phyloP scores from a whole-genome alignment of 176 grass and related monocot genomes.

The Musa beccarii region DNA sequence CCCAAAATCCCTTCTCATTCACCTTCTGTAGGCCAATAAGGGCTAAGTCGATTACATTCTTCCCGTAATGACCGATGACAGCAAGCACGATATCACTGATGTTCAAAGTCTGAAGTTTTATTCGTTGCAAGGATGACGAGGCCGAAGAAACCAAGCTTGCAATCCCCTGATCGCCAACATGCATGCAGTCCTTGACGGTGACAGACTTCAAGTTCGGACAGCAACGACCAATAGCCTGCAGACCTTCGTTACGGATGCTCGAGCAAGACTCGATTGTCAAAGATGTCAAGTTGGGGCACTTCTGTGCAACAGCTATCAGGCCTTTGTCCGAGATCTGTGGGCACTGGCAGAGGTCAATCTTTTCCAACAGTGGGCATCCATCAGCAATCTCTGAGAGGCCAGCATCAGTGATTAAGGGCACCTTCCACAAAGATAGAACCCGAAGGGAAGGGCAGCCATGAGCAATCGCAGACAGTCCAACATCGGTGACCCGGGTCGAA shows the following conservation, averaged over 20 bases:
- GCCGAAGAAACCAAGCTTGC: slow-evolving; percentile 52
- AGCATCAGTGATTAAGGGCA: slow-evolving; percentile 48
- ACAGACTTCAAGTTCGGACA: slow-evolving; percentile 60
- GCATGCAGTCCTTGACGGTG: slow-evolving; percentile 63
- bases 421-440: slow-evolving; percentile 55
- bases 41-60: slow-evolving; percentile 50
- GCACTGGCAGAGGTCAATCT: slow-evolving; percentile 58
- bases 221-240: slow-evolving; percentile 47
- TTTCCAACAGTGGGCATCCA: slow-evolving; percentile 59
- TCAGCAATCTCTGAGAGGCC: slow-evolving; percentile 63
- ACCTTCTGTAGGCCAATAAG: slow-evolving; percentile 47
- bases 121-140: slow-evolving; percentile 37
- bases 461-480: slow-evolving; percentile 47
- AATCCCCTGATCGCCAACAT: slow-evolving; percentile 66
- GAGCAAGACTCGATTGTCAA: slow-evolving; percentile 53
- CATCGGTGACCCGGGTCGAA: slow-evolving; percentile 59
- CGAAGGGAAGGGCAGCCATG: slow-evolving; percentile 51
- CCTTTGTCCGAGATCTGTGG: slow-evolving; percentile 78
- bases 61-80: slow-evolving; percentile 72
- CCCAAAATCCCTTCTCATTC: slow-evolving; percentile 89
- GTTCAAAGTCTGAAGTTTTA: slow-evolving; percentile 68
- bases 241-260: slow-evolving; percentile 50
- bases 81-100: slow-evolving; percentile 74
- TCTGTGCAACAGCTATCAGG: slow-evolving; percentile 37
- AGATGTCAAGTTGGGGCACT: slow-evolving; percentile 48